Evolutionary conservation across 805 yeast species (phyloP).

Genomic region (Candida nonsorbophila): DNA sequence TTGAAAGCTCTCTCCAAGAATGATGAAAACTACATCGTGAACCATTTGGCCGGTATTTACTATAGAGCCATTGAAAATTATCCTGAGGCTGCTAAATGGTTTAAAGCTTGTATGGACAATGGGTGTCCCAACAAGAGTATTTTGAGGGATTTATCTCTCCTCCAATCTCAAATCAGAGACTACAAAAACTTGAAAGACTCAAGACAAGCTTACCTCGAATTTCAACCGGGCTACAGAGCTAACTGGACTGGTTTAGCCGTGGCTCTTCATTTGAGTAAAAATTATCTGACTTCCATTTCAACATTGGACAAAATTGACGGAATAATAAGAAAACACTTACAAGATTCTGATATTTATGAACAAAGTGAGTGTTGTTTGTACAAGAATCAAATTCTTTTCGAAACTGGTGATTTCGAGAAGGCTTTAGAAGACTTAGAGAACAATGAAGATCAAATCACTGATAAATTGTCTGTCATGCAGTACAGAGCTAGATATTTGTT

Average conservation of each 20-base stretch:
- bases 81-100: conserved; percentile 73
- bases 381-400: conserved; percentile 61
- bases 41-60: conserved; percentile 84
- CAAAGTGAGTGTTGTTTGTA: conserved; percentile 76
- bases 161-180: conserved; percentile 79
- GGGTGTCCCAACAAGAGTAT: conserved; percentile 78
- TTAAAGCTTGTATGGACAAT: conserved; percentile 65
- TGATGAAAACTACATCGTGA: conserved; percentile 60
- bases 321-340: conserved; percentile 60
- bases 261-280: conserved; percentile 73
- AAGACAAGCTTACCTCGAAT: conserved; percentile 64
- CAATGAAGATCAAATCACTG: conserved; percentile 47
- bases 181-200: conserved; percentile 56
- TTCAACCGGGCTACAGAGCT: conserved; percentile 76
- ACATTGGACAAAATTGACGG: conserved; percentile 75
- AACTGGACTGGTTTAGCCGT: conserved; percentile 88
- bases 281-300: conserved; percentile 61
- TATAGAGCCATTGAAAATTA: conserved; percentile 67
- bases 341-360: conserved; percentile 66
- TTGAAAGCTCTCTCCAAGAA: conserved; percentile 57
- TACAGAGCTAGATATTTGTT: conserved; percentile 59
- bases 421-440: conserved; percentile 59
- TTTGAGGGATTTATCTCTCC: conserved; percentile 72
- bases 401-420: conserved; percentile 54
- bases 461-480: conserved; percentile 59